A percentile compares a stretch with the other conserved stretches of the same genome.
These are phyloP conservation scores for Mycena albidolilacea DNA, from an alignment of 768 basidiomycete species.

Conservation along the genomic window DNA sequence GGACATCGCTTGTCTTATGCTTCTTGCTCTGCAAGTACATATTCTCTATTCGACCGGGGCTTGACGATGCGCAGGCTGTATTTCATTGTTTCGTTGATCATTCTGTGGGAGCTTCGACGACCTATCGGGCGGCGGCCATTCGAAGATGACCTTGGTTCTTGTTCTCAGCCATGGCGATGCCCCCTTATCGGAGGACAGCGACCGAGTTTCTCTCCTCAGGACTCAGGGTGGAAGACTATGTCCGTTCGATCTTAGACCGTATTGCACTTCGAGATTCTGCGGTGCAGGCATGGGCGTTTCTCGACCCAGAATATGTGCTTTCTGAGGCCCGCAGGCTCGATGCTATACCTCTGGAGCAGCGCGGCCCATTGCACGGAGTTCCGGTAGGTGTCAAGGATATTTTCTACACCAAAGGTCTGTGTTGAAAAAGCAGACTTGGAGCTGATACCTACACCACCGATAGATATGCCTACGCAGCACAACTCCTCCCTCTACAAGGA, in stretches of 20 bases:
- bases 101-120: neutral
- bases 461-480: slow-evolving; percentile 41
- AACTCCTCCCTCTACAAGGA: slow-evolving; percentile 37
- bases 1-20: no score
- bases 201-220: slow-evolving; percentile 32
- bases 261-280: slow-evolving; percentile 31
- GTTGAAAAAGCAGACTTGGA: neutral
- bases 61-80: no score
- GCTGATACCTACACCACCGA: neutral
- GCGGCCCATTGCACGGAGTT: slow-evolving; percentile 37
- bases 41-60: no score
- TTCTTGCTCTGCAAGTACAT: no score
- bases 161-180: slow-evolving; percentile 16
- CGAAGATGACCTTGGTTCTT: neutral
- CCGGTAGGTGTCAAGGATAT: slow-evolving; percentile 40
- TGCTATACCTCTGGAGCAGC: slow-evolving; percentile 22
- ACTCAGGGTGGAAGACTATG: slow-evolving; percentile 29
- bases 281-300: slow-evolving; percentile 35
- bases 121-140: neutral
- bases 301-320: slow-evolving; percentile 34
- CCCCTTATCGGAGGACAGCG: slow-evolving; percentile 17
- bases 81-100: no score
- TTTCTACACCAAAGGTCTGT: slow-evolving; percentile 30
- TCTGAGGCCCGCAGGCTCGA: slow-evolving; percentile 37
- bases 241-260: slow-evolving; percentile 17